Base-by-base conservation (phyloP, 1,284 basidiomycete genomes). In the Boletus albobrunnescens region DNA sequence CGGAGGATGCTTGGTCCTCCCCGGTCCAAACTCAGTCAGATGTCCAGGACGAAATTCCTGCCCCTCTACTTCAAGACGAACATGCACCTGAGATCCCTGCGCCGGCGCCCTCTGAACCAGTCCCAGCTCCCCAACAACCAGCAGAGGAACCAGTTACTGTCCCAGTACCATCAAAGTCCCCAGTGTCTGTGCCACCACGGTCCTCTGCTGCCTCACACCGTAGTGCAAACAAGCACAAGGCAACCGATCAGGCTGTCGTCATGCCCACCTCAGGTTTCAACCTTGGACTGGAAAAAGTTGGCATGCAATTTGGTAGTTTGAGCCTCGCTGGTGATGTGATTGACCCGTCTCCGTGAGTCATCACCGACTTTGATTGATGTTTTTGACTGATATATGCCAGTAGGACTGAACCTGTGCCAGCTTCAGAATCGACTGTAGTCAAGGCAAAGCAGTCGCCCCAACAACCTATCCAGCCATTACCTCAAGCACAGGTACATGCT, bases 301-400 rank as follows among this genome's bases (percentile, higher is more conserved):
- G 86, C 39, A 87, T 90, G 87, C 87, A 89, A 58, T 90, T 90
- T 57, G 87, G 87, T 32, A 88, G 85, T 62, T 67, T 90, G 54
- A 82, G 77, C 62, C 72, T 90, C 27, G 80, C 78, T 32, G 83
- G 81, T 14, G 84, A 87, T 43, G 76, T 76, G 45, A 57, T 80
- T 23, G 79, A 82, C 44, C 54, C 71, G 26, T 70, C 68, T 52
- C 56, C 72, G 78, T 80, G 59, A 59, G 78, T 72, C 6, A 23
- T 38, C 19, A 10, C 20, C 49, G 31, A 9, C 14, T 1, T 36
- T 23, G 27, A 14, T 22, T 36, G 33, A 43, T 27, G 4, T 27
- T 33, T 42, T 46, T 26, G 16, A n/a, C 44, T 64, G 22, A 60
- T 37, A 23, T 9, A 5, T 36, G 13, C 54, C 8, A 19, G 12